phyloP scores from a whole-genome alignment of 208 protist species.

The Acanthamoeba triangularis region DNA sequence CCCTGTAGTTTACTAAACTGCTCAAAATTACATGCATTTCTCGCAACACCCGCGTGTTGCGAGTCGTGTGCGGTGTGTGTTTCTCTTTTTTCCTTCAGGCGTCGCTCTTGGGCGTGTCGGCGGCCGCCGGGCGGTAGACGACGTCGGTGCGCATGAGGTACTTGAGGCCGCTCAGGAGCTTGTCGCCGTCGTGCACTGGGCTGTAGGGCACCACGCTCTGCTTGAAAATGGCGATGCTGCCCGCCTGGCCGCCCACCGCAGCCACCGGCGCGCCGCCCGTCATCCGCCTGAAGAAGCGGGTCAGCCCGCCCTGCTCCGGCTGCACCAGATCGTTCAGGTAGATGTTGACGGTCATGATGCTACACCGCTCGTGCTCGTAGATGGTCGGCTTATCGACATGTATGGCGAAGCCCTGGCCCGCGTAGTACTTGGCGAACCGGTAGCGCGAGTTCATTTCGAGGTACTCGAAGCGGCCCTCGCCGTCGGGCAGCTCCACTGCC shows the following conservation, averaged over 20 bases:
- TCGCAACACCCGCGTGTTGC: too few species aligned
- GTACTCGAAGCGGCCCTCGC: constrained; percentile 1
- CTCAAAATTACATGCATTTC: too few species aligned
- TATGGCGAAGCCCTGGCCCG: constrained; percentile 56
- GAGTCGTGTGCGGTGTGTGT: too few species aligned
- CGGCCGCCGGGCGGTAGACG: background rate
- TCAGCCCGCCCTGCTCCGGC: constrained; percentile 62
- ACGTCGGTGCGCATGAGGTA: constrained; percentile 73
- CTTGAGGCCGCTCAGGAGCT: constrained; percentile 51
- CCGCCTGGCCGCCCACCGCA: constrained; percentile 30
- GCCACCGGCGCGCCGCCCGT: background rate
- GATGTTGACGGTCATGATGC: constrained; percentile 70
- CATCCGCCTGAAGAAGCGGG: constrained; percentile 53
- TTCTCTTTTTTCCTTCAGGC: too few species aligned
- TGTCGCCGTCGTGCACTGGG: constrained; percentile 50
- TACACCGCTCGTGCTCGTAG: constrained; percentile 51
- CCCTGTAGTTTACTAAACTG: too few species aligned
- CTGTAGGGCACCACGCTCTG: constrained; percentile 67
- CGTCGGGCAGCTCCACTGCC: constrained; percentile 15
- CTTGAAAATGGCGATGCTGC: constrained; percentile 71
- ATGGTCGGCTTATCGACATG: constrained; percentile 74
- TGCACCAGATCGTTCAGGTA: constrained; percentile 69
- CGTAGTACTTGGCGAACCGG: constrained; percentile 71
- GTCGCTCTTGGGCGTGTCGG: too few species aligned
- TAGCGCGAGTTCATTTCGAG: constrained; percentile 70